A percentile compares a stretch with the other conserved stretches of the same genome.
phyloP scores from a whole-genome alignment of 345 rosid genomes.

The Citropsis articulata region DNA sequence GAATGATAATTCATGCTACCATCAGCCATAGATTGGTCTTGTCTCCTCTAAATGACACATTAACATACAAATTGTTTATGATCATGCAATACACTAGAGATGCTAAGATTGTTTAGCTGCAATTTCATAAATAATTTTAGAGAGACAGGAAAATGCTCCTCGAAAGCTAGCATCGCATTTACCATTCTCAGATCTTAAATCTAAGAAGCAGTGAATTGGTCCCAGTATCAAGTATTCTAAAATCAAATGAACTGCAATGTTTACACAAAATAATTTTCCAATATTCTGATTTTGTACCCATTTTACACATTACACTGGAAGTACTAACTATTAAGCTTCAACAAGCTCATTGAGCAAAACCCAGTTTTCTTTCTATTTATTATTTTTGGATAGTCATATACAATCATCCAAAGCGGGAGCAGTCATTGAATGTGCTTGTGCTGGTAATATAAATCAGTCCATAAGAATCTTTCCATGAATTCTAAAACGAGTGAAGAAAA shows the following conservation, averaged over 20 bases:
- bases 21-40: background rate
- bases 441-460: background rate
- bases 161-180: background rate
- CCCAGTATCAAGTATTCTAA: background rate
- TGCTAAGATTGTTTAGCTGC: background rate
- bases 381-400: background rate
- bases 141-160: background rate
- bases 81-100: background rate
- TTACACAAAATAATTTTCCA: background rate
- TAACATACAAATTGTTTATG: background rate
- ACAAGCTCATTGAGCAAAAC: background rate
- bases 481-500: background rate
- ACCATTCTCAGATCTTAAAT: background rate
- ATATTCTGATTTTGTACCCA: background rate
- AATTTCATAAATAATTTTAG: background rate
- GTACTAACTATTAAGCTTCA: background rate
- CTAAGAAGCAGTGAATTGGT: background rate
- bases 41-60: background rate
- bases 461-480: background rate
- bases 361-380: background rate
- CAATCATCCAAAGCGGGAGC: background rate
- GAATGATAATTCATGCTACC: background rate
- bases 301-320: background rate
- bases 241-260: background rate
- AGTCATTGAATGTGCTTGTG: background rate